These are phyloP conservation scores for Blastosporella zonata DNA, from an alignment of 1,284 basidiomycete species.

Conservation along the genomic window DNA sequence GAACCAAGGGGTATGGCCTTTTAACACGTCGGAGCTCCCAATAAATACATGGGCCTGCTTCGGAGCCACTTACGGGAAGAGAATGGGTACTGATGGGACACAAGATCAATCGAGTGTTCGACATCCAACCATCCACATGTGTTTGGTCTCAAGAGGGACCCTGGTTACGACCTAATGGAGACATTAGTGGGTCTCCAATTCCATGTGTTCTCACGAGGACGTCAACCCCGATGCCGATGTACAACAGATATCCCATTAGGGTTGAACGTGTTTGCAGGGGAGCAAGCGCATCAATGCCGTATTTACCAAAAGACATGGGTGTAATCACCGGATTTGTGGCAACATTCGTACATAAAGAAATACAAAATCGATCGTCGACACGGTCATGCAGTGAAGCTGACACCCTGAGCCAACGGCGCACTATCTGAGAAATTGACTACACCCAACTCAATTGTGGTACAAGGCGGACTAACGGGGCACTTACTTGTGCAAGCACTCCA, in stretches of 20 bases:
- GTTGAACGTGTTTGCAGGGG: not conserved
- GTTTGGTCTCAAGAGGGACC: slow-evolving; percentile 20
- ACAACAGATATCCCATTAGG: slow-evolving; percentile 2
- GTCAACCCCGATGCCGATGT: slow-evolving; percentile 7
- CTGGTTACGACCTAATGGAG: slow-evolving; percentile 26
- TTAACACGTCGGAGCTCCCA: slow-evolving; percentile 20
- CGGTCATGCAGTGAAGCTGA: slow-evolving; percentile 65
- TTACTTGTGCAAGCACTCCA: slow-evolving; percentile 83
- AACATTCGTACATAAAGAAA: slow-evolving; percentile 7
- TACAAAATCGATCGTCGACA: not conserved
- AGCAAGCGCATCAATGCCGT: not conserved
- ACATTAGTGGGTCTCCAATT: slow-evolving; percentile 11
- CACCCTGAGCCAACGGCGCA: slow-evolving; percentile 89
- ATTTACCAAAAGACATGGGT: slow-evolving; percentile 1
- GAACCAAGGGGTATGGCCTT: slow-evolving; percentile 15
- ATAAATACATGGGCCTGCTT: slow-evolving; percentile 9
- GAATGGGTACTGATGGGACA: slow-evolving; percentile 17
- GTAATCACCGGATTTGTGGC: slow-evolving; percentile 13
- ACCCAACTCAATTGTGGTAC: slow-evolving; percentile 11
- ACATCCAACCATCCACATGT: slow-evolving; percentile 31
- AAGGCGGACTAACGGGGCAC: slow-evolving; percentile 19
- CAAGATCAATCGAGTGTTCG: slow-evolving; percentile 24
- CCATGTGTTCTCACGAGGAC: slow-evolving; percentile 14
- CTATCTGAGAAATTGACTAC: slow-evolving; percentile 86
- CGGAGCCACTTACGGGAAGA: slow-evolving; percentile 13